Base-by-base conservation (phyloP, 2,329 filamentous ascomycete species). In the Pseudogymnoascus sp. region DNA sequence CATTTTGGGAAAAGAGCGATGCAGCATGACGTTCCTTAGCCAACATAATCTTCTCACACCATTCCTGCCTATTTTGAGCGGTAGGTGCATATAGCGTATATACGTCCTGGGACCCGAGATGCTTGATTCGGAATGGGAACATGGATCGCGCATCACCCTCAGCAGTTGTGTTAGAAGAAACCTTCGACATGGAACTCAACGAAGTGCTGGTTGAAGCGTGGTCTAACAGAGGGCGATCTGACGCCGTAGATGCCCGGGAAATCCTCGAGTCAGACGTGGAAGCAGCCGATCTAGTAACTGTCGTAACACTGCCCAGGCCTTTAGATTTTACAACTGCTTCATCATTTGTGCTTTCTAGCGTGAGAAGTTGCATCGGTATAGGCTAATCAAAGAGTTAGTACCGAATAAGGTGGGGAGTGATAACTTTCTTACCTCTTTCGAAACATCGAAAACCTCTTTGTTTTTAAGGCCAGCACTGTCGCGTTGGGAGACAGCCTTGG, bases 41-140 rank as follows among this genome's bases (percentile, higher is more conserved):
- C 74, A 96, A 89, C 52, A 95, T 87, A 68, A 99, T 96, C 75
- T 92, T 96, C 66, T 86, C 86, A 70, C 91, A 96, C 95, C 95
- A 99, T 58, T 96, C 90, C 65, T 86, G 81, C 62, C 94, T 84
- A 68, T 87, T 88, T 64, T 87, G 82, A 2, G 87, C 83, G 1
- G 86, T 88, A 5, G 87, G 84, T 0, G 93, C 92, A 72, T 95
- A 97, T 1, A 99, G 79, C 0, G 89, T 96, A 73, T 97, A 97
- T 0, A 90, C 87, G 68, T 96, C 92, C 58, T 76, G 73, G 65
- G 96, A 90, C 10, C 95, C 94, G 18, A 99, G 82, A 76, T 99
- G 94, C 77, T 97, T 97, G 72, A 99, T 85, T 67, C 87, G 87
- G 84, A 99, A 99, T 0, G 95, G 94, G 72, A 92, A 99, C 68